Evolutionary conservation across 768 basidiomycete genomes (phyloP), one percentile per base, ranked within the genome.

Genomic region (Russula earlei): DNA sequence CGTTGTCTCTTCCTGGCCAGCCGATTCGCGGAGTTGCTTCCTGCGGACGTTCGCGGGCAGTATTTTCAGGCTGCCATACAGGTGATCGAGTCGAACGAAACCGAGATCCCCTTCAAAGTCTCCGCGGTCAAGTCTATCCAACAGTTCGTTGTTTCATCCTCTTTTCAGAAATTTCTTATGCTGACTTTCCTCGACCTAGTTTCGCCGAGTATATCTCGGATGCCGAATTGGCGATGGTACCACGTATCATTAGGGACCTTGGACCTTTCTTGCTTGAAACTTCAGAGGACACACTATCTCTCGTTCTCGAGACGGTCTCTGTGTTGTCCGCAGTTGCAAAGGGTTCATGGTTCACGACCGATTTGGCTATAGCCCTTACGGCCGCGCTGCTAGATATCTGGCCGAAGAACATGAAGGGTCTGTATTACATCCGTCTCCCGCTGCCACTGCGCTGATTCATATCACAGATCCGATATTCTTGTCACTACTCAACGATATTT

Each of bases 1-100:
- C 79, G 96, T 58, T 89, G 84, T 0, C 96, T 97, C 58, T 90
- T 98, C 43, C 94, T 97, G 62, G 91, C 93, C 3, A 92, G 91
- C 65, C 86, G 92, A 65, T 97, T 83, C 65, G 78, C 88, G 1
- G 80, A 82, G 61, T 70, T 86, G 10, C 75, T 97, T 5, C 86
- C 91, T 0, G 63, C 77, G 12, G 75, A 82, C 54, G 75, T 93
- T 46, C 84, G 89, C 1, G 80, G 81, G 0, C 90, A 93, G 64
- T 98, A 97, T 66, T 74, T 98, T 33, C 83, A 87, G 22, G 91
- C 91, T 4, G 87, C 93, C 0, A 75, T 96, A 29, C 82, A 85
- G 50, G 92, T 90, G 9, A 78, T 99, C 9, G 91, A 94, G 69
- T 78, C 83, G 0, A 63, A 66, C 20, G 79, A 81, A 24, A 82